phyloP scores from a whole-genome alignment of 768 basidiomycete species.

The Termitomyces sp. region DNA sequence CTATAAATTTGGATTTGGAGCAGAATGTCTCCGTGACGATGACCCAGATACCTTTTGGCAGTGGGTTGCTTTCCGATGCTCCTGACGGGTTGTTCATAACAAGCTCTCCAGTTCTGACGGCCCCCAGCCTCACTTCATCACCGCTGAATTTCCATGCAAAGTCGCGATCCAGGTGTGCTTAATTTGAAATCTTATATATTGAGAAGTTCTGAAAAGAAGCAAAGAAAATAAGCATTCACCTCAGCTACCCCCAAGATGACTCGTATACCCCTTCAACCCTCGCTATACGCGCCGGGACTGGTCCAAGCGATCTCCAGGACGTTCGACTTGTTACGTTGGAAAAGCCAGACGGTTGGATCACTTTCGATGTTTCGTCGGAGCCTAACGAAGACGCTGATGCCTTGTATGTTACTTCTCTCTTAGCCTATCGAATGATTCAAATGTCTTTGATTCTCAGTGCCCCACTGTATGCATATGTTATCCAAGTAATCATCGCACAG shows the following conservation, averaged over 20 bases:
- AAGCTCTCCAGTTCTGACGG: slow-evolving; percentile 70
- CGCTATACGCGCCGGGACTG: slow-evolving; percentile 87
- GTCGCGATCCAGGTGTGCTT: slow-evolving; percentile 74
- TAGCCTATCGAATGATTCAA: neutral
- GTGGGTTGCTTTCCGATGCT: slow-evolving; percentile 43
- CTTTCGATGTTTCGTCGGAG: slow-evolving; percentile 78
- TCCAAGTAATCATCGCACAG: slow-evolving; percentile 84
- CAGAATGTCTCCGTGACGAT: slow-evolving; percentile 84
- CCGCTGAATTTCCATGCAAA: slow-evolving; percentile 87
- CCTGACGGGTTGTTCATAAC: neutral
- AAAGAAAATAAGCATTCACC: slow-evolving; percentile 83
- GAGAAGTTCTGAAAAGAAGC: neutral
- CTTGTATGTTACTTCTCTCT: slow-evolving; percentile 43
- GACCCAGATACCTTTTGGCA: slow-evolving; percentile 98
- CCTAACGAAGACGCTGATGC: slow-evolving; percentile 74
- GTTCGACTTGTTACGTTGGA: slow-evolving; percentile 79
- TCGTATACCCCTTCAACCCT: slow-evolving; percentile 95
- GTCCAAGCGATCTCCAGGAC: slow-evolving; percentile 88
- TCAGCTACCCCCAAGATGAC: slow-evolving; percentile 82
- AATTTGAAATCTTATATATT: neutral
- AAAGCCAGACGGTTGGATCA: slow-evolving; percentile 93
- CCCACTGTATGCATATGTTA: slow-evolving; percentile 81
- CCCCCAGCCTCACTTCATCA: slow-evolving; percentile 95
- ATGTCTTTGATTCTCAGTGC: slow-evolving; percentile 41
- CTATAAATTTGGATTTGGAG: slow-evolving; percentile 93